A percentile compares a stretch with the other conserved stretches of the same genome.
Evolutionary conservation across 2,329 filamentous ascomycete species (phyloP).

Genomic region (Aspergillus aculeatinus): DNA sequence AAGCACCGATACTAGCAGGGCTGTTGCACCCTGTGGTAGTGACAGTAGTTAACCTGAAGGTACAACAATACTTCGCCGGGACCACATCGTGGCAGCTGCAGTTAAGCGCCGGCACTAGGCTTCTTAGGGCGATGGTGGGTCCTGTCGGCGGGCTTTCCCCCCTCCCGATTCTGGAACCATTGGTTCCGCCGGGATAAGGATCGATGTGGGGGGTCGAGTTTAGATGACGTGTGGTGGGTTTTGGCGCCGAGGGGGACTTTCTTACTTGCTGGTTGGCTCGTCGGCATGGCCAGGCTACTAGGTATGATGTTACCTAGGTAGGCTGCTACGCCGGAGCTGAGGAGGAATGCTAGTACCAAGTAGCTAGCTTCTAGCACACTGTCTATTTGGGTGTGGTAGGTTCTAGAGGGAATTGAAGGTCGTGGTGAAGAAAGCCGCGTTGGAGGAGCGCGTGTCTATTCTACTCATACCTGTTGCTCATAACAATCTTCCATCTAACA

Average conservation of each 20-base stretch:
- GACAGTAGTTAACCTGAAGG: too few species aligned
- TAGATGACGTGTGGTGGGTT: background rate
- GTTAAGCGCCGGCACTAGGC: background rate
- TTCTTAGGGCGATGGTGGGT: background rate
- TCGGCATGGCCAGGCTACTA: background rate
- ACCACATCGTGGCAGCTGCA: background rate
- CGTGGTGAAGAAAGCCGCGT: too few species aligned
- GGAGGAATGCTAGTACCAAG: too few species aligned
- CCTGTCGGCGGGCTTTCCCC: background rate
- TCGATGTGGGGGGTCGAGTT: background rate
- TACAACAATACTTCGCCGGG: too few species aligned
- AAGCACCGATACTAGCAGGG: background rate
- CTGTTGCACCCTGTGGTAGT: background rate
- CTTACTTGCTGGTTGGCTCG: background rate
- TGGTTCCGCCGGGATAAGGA: background rate
- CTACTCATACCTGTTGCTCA: too few species aligned
- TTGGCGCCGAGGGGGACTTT: background rate
- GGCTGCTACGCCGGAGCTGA: too few species aligned
- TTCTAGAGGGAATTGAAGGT: too few species aligned
- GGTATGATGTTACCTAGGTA: too few species aligned
- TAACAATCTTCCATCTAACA: too few species aligned
- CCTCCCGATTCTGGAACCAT: background rate
- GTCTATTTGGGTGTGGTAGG: too few species aligned
- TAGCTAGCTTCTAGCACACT: too few species aligned
- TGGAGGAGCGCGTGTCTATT: too few species aligned